phyloP scores from a whole-genome alignment of 768 basidiomycete genomes.

The Psilocybe cyanescens region DNA sequence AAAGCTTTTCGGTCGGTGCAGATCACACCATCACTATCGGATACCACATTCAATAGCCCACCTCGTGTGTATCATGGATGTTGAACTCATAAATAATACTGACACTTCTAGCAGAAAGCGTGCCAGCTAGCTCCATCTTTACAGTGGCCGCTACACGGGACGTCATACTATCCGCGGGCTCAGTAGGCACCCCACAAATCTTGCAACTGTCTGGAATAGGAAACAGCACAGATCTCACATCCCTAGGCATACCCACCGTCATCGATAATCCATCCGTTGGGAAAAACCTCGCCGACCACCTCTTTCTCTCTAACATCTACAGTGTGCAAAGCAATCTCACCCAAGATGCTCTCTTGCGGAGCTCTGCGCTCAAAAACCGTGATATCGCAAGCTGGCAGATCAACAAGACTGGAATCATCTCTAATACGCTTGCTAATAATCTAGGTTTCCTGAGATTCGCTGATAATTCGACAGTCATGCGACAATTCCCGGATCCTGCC shows the following conservation, averaged over 20 bases:
- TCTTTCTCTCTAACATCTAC: constrained; percentile 22
- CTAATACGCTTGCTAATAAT: constrained; percentile 18
- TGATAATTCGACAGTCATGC: constrained; percentile 22
- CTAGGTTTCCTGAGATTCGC: constrained; percentile 29
- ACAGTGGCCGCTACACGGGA: constrained; percentile 50
- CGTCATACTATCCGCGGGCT: constrained; percentile 49
- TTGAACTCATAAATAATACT: not conserved
- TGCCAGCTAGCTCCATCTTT: not conserved
- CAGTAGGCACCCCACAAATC: constrained; percentile 40
- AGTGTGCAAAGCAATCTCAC: not conserved
- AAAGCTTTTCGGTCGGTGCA: not conserved
- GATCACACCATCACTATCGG: not conserved
- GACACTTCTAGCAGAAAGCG: not conserved
- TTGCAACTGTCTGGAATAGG: constrained; percentile 43
- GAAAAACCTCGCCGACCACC: constrained; percentile 40
- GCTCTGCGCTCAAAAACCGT: too few relatives aligned
- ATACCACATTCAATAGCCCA: not conserved
- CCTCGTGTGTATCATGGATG: not conserved
- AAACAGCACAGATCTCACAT: constrained; percentile 21
- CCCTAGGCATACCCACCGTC: constrained; percentile 28
- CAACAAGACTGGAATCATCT: constrained; percentile 30
- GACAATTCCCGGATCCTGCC: constrained; percentile 27
- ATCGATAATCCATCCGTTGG: constrained; percentile 40
- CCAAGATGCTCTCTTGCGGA: too few relatives aligned
- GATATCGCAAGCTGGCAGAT: constrained; percentile 21